Evolutionary conservation across 331 rosid species (phyloP).

Genomic region (Dryas integrifolia): DNA sequence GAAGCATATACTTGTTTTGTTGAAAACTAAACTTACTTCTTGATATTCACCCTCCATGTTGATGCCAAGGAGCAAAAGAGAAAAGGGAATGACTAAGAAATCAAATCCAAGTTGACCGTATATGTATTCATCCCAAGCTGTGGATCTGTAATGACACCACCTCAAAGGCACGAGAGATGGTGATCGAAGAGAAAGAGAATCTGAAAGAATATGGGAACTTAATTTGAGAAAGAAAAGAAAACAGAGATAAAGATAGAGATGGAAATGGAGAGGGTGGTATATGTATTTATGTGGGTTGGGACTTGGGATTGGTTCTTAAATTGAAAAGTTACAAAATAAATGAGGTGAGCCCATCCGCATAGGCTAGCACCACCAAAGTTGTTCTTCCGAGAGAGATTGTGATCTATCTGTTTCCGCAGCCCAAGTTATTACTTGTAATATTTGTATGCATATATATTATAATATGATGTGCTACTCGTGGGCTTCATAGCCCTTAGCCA

Average conservation of each 20-base stretch:
- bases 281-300: not conserved
- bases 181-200: not conserved
- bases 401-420: too few species aligned
- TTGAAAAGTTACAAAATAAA: too few species aligned
- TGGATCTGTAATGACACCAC: not conserved
- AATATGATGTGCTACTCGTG: too few species aligned
- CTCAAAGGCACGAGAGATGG: not conserved
- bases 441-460: too few species aligned
- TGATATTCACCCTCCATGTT: slow-evolving; percentile 39
- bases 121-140: not conserved
- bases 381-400: too few species aligned
- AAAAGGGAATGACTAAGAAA: not conserved
- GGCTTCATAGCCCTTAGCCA: too few species aligned
- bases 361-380: too few species aligned
- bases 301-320: not conserved
- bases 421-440: too few species aligned
- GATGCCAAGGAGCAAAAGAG: not conserved
- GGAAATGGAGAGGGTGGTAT: not conserved
- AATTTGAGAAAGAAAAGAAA: not conserved
- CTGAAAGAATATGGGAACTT: not conserved
- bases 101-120: not conserved
- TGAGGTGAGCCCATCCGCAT: too few species aligned
- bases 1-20: not conserved
- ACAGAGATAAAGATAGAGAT: not conserved
- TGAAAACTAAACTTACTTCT: slow-evolving; percentile 34